Percentiles rank a stretch among this genome's conserved stretches.
phyloP scores from a whole-genome alignment of 2,329 filamentous ascomycete genomes.

The Alternaria triticimaculans region DNA sequence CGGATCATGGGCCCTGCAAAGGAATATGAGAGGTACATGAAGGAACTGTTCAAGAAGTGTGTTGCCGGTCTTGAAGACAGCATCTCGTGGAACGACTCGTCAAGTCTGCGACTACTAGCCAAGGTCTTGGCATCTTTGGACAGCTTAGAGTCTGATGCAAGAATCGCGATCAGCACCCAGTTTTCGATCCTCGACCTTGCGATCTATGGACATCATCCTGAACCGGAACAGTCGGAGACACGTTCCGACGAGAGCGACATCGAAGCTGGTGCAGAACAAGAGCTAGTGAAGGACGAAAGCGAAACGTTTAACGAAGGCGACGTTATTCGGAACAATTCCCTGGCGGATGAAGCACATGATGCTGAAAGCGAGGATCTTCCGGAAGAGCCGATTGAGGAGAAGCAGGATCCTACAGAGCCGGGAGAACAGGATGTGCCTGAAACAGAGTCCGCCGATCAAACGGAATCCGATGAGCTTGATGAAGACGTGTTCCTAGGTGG shows the following conservation, averaged over 20 bases:
- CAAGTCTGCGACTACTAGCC: not conserved
- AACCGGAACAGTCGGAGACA: not conserved
- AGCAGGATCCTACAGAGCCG: not conserved
- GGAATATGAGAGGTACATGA: not conserved
- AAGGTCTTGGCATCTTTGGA: not conserved
- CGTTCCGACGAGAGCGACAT: not conserved
- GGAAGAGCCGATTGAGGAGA: not conserved
- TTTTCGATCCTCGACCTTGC: not conserved
- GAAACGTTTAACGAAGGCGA: not conserved
- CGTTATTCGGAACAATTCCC: not conserved
- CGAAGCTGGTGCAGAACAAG: not conserved
- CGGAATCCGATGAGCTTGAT: not conserved
- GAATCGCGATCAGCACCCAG: not conserved
- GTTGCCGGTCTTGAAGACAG: not conserved
- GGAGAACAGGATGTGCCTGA: too few relatives aligned
- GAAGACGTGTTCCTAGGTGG: not conserved
- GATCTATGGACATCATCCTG: not conserved
- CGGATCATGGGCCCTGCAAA: not conserved
- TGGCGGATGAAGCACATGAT: not conserved
- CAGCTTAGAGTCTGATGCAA: not conserved
- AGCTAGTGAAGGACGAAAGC: not conserved
- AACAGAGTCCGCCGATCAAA: too few relatives aligned
- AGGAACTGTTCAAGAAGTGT: not conserved
- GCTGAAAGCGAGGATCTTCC: not conserved
- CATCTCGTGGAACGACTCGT: not conserved